Conservation (phyloP, 345 rosid species). For the Melaleuca quinquenervia region DNA sequence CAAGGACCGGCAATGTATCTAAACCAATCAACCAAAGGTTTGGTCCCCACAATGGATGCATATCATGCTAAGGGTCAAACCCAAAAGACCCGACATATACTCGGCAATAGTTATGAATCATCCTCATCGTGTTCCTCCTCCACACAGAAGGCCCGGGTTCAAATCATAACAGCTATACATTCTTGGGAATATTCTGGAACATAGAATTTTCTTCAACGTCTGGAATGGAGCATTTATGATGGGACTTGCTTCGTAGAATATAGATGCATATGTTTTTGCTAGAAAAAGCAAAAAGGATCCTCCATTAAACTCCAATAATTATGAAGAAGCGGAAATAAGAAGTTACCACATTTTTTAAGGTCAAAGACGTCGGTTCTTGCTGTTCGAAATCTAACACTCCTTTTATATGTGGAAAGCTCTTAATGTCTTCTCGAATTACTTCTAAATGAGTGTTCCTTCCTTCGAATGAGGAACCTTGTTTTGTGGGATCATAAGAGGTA, state of each 20-base stretch:
- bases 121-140: not conserved
- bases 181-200: not conserved
- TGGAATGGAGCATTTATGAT: not conserved
- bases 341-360: not conserved
- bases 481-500: not conserved
- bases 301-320: not conserved
- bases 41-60: too few relatives aligned
- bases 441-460: not conserved
- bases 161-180: not conserved
- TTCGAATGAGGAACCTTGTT: not conserved
- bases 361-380: not conserved
- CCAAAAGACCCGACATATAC: not conserved
- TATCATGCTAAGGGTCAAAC: too few relatives aligned
- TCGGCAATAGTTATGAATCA: not conserved
- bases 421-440: not conserved
- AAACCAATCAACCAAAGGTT: too few relatives aligned
- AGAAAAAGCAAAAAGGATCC: not conserved
- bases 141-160: not conserved
- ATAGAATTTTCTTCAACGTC: not conserved
- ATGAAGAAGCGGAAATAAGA: not conserved
- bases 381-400: not conserved
- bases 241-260: not conserved
- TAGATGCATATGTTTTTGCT: not conserved
- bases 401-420: not conserved
- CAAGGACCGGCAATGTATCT: too few relatives aligned